phyloP scores from a whole-genome alignment of 768 basidiomycete genomes.

The Pisolithus tinctorius region DNA sequence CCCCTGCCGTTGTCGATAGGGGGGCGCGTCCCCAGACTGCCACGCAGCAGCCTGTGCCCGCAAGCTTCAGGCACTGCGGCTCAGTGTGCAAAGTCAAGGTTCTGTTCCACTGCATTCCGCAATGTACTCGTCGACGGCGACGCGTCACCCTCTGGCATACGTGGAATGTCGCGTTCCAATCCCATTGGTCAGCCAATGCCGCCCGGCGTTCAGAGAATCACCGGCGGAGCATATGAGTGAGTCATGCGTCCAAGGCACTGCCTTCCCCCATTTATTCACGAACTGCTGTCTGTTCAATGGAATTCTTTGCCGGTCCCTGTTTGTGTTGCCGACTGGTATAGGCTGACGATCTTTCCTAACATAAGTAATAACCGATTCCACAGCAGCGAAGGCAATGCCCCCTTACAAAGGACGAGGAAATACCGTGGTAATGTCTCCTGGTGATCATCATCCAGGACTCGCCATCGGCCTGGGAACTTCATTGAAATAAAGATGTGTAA shows the following conservation, averaged over 20 bases:
- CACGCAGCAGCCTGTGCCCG: not conserved
- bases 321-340: not conserved
- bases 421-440: no score
- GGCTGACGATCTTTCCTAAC: not conserved
- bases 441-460: not conserved
- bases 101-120: not conserved
- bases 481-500: not conserved
- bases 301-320: not conserved
- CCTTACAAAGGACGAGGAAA: not conserved
- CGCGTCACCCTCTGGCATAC: not conserved
- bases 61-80: not conserved
- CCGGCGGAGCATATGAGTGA: not conserved
- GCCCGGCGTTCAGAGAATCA: not conserved
- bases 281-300: not conserved
- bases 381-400: not conserved
- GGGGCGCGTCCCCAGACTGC: not conserved
- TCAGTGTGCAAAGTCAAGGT: not conserved
- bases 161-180: not conserved
- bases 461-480: not conserved
- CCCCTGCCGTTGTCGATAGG: not conserved
- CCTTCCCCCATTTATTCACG: no score
- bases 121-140: not conserved
- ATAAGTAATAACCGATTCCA: not conserved
- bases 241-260: no score
- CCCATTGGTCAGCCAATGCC: not conserved